Evolutionary conservation across 2,329 filamentous ascomycete genomes (phyloP).

Genomic region (Pseudopyrenochaeta lycopersici): DNA sequence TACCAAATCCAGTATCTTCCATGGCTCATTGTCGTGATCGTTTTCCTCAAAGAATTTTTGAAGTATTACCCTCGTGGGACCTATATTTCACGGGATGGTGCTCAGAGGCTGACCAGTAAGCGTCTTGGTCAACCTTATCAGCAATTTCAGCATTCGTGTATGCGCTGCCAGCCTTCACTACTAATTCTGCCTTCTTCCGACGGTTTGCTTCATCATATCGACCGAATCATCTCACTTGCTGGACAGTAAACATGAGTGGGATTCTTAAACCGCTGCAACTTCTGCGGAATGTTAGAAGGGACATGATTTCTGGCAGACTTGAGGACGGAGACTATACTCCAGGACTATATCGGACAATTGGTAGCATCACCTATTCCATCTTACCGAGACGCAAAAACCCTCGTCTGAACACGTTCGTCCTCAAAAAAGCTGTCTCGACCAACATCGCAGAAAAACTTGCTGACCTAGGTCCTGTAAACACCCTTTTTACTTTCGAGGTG

Average conservation of each 20-base stretch:
- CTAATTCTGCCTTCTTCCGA: background rate
- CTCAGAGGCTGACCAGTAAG: background rate
- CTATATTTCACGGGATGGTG: background rate
- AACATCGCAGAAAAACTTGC: background rate
- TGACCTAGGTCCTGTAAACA: background rate
- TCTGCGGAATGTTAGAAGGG: background rate
- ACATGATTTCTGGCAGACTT: background rate
- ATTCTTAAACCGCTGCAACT: background rate
- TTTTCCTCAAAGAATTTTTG: background rate
- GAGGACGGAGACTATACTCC: background rate
- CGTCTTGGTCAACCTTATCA: background rate
- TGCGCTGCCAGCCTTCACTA: background rate
- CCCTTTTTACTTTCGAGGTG: background rate
- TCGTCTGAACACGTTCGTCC: background rate
- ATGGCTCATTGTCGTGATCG: background rate
- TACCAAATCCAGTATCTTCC: background rate
- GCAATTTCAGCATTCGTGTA: background rate
- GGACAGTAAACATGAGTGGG: background rate
- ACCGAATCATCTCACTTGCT: background rate
- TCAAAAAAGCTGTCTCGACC: background rate
- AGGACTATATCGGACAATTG: background rate
- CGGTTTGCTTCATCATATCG: background rate
- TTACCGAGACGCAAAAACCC: background rate
- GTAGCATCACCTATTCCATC: background rate
- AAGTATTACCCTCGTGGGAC: background rate